Evolutionary conservation across 495 filamentous ascomycete genomes (phyloP), one percentile per base, ranked within the genome.

Genomic region (Elaphomyces granulatus): DNA sequence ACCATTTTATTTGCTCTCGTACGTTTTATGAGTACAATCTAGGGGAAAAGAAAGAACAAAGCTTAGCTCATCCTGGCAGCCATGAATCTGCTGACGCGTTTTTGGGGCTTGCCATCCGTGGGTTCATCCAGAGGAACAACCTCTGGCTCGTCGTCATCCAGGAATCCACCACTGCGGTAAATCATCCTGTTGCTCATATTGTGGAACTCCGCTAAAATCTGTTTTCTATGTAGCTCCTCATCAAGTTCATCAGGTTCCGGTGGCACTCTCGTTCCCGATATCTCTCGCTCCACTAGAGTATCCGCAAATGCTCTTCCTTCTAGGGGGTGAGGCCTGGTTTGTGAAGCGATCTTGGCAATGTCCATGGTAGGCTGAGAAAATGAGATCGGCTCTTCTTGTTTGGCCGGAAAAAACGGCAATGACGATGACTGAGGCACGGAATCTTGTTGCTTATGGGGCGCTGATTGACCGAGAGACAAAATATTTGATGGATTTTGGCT

Each of bases 71-170:
- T 54, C 37, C 84, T 74, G 4, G 90, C 84, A 40, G 87, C 85
- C 58, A 77, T 90, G 60, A 95, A 98, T 44, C 81, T 72, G 67
- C 88, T 95, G 43, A 94, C 62, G 46, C 79, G 80, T 54, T 71
- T 80, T 19, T 74, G 71, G 20, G 74, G 72, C 8, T 80, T 71
- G 40, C 80, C 76, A 26, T 40, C 40, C n/a, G 35, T 18, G 9
- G 38, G 41, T 43, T 85, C 78, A 34, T 67, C 58, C 7, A 84
- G 58, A 2, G 77, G 75, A 3, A 77, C 62, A 14, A 71, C 66
- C 34, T 71, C 68, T 4, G 68, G 62, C 38, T 83, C 75, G 14
- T 70, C 62, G 3, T 59, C 58, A 21, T 69, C 63, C 50, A 72
- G 49, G 50, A 88, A 87, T 1, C 84, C 86, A 26, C 83, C 83